Evolutionary conservation across 1,284 basidiomycete species (phyloP).

Genomic region (Xerocomus amazonicus): DNA sequence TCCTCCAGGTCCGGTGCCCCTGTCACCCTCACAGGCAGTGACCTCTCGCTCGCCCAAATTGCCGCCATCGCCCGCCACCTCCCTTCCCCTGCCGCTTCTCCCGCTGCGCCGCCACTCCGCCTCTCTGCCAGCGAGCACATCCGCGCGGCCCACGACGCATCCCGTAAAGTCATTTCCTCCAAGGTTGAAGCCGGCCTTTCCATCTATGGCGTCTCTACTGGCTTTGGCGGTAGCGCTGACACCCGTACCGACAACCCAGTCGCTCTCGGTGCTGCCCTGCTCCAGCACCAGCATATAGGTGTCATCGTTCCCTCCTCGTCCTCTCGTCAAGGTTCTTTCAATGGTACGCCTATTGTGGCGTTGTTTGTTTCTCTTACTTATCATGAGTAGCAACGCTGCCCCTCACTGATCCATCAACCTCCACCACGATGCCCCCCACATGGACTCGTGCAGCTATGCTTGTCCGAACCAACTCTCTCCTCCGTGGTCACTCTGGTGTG

Average conservation of each 20-base stretch:
- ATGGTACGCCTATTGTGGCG: slow-evolving; percentile 6
- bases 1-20: slow-evolving; percentile 51
- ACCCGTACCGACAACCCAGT: slow-evolving; percentile 70
- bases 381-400: slow-evolving; percentile 46
- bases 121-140: slow-evolving; percentile 49
- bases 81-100: slow-evolving; percentile 27
- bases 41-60: slow-evolving; percentile 70
- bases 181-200: slow-evolving; percentile 68
- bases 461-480: slow-evolving; percentile 82
- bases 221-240: slow-evolving; percentile 75
- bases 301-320: slow-evolving; percentile 37
- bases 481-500: slow-evolving; percentile 86
- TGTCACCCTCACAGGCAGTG: slow-evolving; percentile 65
- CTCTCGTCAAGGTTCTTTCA: slow-evolving; percentile 36
- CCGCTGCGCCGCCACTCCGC: slow-evolving; percentile 36
- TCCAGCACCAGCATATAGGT: slow-evolving; percentile 78
- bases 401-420: slow-evolving; percentile 62
- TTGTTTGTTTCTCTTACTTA: slow-evolving; percentile 2
- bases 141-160: slow-evolving; percentile 51
- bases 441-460: slow-evolving; percentile 90
- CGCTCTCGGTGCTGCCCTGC: slow-evolving; percentile 68
- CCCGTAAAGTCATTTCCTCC: slow-evolving; percentile 57
- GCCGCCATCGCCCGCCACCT: slow-evolving; percentile 66
- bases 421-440: slow-evolving; percentile 78
- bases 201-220: slow-evolving; percentile 80